Base-by-base conservation (phyloP, 331 rosid genomes). In the Prunus yedoensis region DNA sequence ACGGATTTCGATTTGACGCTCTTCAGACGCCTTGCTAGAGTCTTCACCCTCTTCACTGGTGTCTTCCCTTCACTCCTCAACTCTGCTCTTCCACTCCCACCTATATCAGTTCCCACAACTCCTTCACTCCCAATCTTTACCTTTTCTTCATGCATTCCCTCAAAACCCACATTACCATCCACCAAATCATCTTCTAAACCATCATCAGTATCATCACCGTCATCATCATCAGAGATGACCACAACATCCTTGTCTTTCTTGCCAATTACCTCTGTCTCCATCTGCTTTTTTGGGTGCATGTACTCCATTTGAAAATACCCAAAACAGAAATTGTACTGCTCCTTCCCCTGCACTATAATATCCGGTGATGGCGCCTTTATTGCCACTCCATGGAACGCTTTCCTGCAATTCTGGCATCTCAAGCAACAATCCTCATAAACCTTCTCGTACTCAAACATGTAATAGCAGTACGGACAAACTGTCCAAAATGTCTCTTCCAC, bases 381-480 rank as follows among this genome's bases (percentile, higher is more conserved):
- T 70, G 78, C 79, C 21, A 77, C 83, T 21, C 92, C 98, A 14
- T 89, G 97, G 74, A 88, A 91, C 1, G 87, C 84, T 35, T 20
- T 82, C 79, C 14, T 11, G 77, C 98, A 91, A 13, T 81, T 81
- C 63, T 73, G 83, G 43, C 98, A 93, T 20, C 91, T 78, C 43
- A 93, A 52, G 18, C 90, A 60, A 70, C 84, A 89, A 2, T 78
- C 97, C 66, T 79, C 77, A 28, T 87, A 93, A 25, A 58, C 75
- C 60, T 60, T 87, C 77, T 80, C 82, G 70, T 91, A 91, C 74
- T 78, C 82, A 66, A 68, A 84, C 78, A 83, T 45, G 68, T 28
- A 74, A 65, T 50, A 83, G 56, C 90, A 83, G 78, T 69, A 86
- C 4, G 90, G 86, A 76, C 88, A 86, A 20, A 81, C 21, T 0